phyloP scores from a whole-genome alignment of 2,329 filamentous ascomycete genomes.

The Fusarium nisikadoi region DNA sequence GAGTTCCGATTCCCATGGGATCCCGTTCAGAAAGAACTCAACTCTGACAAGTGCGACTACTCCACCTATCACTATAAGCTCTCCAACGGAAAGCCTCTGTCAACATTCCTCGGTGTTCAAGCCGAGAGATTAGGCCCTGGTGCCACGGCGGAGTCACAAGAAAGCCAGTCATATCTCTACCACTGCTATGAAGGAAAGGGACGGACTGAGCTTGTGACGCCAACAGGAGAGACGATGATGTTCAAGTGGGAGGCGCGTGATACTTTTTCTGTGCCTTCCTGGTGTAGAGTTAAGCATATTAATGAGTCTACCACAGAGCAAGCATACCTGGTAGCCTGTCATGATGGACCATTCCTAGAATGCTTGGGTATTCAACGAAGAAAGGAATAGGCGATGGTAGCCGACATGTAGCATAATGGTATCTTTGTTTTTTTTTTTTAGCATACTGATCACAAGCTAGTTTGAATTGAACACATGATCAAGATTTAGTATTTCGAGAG shows the following conservation, averaged over 20 bases:
- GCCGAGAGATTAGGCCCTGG: conserved; percentile 59
- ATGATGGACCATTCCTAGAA: conserved; percentile 50
- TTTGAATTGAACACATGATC: not conserved
- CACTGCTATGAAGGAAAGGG: conserved; percentile 63
- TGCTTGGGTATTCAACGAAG: conserved; percentile 14
- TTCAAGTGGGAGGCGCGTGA: conserved; percentile 60
- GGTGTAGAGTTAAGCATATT: conserved; percentile 61
- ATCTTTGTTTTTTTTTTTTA: not conserved
- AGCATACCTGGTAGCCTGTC: conserved; percentile 50
- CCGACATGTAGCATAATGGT: accelerated
- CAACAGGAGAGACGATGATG: conserved; percentile 46
- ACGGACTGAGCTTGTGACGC: conserved; percentile 51
- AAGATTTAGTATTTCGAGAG: not conserved
- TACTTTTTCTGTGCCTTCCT: conserved; percentile 64
- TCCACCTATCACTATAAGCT: conserved; percentile 52
- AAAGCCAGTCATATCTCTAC: conserved; percentile 62
- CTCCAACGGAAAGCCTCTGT: conserved; percentile 48
- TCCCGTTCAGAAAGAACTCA: conserved; percentile 53
- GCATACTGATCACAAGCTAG: not conserved
- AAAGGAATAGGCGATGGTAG: not conserved
- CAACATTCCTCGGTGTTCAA: conserved; percentile 58
- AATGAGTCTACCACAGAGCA: conserved; percentile 44
- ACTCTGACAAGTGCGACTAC: conserved; percentile 44
- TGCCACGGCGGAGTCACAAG: conserved; percentile 50
- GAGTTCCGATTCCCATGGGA: conserved; percentile 58